Base-by-base conservation (phyloP, 2,329 filamentous ascomycete genomes). In the Penicillium thymicola region DNA sequence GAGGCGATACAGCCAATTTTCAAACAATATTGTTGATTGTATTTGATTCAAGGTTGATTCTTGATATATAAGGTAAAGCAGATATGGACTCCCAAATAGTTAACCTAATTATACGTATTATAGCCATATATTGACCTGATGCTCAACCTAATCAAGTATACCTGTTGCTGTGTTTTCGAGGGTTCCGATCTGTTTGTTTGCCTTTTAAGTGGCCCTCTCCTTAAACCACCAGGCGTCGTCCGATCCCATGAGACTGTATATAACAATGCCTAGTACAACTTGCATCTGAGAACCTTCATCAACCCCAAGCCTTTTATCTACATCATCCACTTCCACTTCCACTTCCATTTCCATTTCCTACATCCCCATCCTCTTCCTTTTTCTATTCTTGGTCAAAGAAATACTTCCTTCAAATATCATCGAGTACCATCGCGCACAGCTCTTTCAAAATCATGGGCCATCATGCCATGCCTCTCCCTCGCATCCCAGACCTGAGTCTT, bases 231-330 rank as follows among this genome's bases (percentile, higher is more conserved):
- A 48, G 28, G 34, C 18, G 28, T 9, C 38, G 13, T 55, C 52
- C 30, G 46, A 55, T 51, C 25, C 28, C 46, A 34, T 37, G 16
- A 30, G 38, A 37, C 28, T 37, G 37, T 54, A 37, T 50, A 51
- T 43, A 55, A 55, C 38, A 50, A 54, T 32, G 45, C 38, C 14
- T 14, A 30, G 23, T 21, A 16, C 45, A 44, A 51, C 38, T 51
- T 55, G n/a, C 52, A 44, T 55, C 52, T 55, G 52, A 55, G 38
- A 50, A 27, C 30, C 32, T 25, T 55, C 52, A 50, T 55, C 52
- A 51, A 55, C 52, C 46, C 32, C 45, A 43, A 37, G 30, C 44
- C 43, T 54, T 51, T 55, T 50, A 34, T 43, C 52, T 43, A 37
- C 52, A 51, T 23, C 40, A 38, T 43, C 5, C 21, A 3, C 21